phyloP scores from a whole-genome alignment of 2,329 filamentous ascomycete species.

The Leptographium flavum region DNA sequence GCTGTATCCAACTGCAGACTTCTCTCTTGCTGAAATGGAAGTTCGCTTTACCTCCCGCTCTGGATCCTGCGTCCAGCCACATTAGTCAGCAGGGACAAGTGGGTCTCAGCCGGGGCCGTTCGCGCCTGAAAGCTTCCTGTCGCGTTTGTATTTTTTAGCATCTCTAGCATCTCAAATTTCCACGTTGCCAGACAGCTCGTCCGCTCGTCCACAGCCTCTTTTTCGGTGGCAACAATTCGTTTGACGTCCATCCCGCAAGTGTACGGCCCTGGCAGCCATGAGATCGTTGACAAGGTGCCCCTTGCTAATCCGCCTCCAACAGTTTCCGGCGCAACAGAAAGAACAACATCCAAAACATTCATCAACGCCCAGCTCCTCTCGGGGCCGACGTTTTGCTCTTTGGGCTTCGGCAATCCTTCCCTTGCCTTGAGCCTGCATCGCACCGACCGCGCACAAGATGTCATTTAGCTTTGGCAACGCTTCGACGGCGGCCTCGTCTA shows the following conservation, averaged over 20 bases:
- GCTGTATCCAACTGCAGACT: background rate
- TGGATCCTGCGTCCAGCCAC: background rate
- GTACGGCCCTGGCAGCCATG: background rate
- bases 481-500: constrained; percentile 21
- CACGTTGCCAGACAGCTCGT: constrained; percentile 1
- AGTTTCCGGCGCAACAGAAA: no score
- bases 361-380: background rate
- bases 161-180: constrained; percentile 1
- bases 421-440: background rate
- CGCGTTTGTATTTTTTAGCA: constrained; percentile 2
- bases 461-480: constrained; percentile 17
- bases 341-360: background rate
- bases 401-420: background rate
- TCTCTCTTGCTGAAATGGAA: background rate
- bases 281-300: no score
- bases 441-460: no score
- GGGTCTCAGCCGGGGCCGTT: background rate
- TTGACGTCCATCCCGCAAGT: background rate
- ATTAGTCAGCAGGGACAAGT: background rate
- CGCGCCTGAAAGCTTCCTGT: background rate
- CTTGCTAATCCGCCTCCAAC: background rate
- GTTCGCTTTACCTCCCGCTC: background rate
- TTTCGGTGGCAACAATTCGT: background rate
- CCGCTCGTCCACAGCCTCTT: background rate
- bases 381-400: background rate